Conservation (phyloP, 768 basidiomycete species). For the Serendipita sp. region DNA sequence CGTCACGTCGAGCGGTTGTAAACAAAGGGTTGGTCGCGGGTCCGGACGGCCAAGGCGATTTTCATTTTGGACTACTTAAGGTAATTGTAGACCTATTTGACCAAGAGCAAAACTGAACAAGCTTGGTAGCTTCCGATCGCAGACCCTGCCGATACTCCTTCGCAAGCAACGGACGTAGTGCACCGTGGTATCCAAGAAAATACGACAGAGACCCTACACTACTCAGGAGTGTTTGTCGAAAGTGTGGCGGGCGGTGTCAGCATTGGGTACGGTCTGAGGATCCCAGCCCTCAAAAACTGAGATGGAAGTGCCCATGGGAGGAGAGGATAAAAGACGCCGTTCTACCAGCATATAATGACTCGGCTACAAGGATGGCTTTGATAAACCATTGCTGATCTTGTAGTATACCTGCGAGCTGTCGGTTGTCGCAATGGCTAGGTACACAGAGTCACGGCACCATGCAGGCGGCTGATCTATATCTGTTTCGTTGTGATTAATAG, state of each 20-base stretch:
- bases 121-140: conserved; percentile 35
- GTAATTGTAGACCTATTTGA: conserved; percentile 6
- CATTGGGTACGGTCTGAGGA: conserved; percentile 18
- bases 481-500: too few species aligned
- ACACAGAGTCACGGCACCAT: not conserved
- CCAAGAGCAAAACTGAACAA: not conserved
- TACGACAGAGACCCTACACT: conserved; percentile 14
- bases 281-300: conserved; percentile 1
- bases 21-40: conserved; percentile 11
- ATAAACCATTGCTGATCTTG: conserved; percentile 1
- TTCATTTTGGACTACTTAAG: conserved; percentile 15
- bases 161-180: conserved; percentile 38
- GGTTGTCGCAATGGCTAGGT: not conserved
- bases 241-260: conserved; percentile 25
- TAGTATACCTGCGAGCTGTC: conserved; percentile 5
- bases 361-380: not conserved
- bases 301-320: too few species aligned
- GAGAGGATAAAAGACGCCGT: too few species aligned
- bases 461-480: too few species aligned
- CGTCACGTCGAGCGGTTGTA: not conserved
- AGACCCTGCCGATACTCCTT: conserved; percentile 28
- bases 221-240: conserved; percentile 13
- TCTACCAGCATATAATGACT: too few species aligned
- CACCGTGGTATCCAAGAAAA: conserved; percentile 46
- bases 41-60: conserved; percentile 14